Percentiles rank a stretch among this genome's conserved stretches.
These are phyloP conservation scores for Calocybe gambosa DNA, from an alignment of 1,284 basidiomycete genomes.

Conservation along the genomic window DNA sequence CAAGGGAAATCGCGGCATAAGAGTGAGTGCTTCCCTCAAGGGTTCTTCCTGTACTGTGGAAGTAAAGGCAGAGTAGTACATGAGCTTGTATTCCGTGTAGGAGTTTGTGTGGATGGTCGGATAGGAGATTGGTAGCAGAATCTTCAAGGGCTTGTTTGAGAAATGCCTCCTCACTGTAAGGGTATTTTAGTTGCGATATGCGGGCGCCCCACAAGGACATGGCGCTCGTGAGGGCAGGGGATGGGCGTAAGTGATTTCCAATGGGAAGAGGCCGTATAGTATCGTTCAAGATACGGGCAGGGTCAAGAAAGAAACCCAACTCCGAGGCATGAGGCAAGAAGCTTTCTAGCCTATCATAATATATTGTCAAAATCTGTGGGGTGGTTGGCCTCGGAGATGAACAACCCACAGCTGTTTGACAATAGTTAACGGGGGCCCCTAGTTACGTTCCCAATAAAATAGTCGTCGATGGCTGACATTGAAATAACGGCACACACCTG, in stretches of 20 bases:
- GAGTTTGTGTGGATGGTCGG: constrained; percentile 34
- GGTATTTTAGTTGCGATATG: constrained; percentile 28
- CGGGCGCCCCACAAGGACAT: constrained; percentile 44
- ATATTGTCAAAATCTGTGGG: background rate
- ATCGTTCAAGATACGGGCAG: constrained; percentile 30
- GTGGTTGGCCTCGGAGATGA: background rate
- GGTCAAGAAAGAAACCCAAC: constrained; percentile 44
- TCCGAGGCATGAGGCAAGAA: constrained; percentile 35
- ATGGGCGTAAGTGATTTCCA: constrained; percentile 35
- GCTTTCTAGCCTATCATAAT: constrained; percentile 27
- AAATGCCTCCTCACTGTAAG: constrained; percentile 29
- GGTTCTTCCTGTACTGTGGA: constrained; percentile 37
- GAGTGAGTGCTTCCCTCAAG: constrained; percentile 37
- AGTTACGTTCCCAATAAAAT: background rate
- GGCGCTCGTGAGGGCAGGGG: constrained; percentile 39
- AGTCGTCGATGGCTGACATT: background rate
- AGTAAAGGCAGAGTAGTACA: constrained; percentile 46
- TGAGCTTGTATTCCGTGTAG: constrained; percentile 50
- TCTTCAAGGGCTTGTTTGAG: constrained; percentile 37
- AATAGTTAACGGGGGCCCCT: constrained; percentile 29
- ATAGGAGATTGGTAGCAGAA: constrained; percentile 29
- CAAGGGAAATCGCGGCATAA: constrained; percentile 32
- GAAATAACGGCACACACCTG: background rate
- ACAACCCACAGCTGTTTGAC: constrained; percentile 30
- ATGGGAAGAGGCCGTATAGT: constrained; percentile 28